A percentile compares a stretch with the other conserved stretches of the same genome.
Conservation (phyloP, 495 filamentous ascomycete species). For the Hypoxylon crocopeplum region DNA sequence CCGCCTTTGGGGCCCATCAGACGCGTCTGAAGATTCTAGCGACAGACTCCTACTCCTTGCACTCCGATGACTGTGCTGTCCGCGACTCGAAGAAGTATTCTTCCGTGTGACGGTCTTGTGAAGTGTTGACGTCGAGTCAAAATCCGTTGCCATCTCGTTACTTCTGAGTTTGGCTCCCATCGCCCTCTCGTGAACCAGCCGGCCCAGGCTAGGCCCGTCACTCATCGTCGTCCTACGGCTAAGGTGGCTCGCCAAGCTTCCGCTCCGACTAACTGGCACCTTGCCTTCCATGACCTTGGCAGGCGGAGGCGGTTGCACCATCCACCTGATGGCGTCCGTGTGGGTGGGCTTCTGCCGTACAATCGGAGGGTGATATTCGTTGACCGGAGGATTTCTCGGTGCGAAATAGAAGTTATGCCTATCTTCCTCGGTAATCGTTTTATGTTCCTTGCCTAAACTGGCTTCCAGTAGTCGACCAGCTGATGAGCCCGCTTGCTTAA, state of each 20-base stretch:
- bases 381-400: slow-evolving; percentile 78
- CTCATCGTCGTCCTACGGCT: slow-evolving; percentile 39
- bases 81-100: slow-evolving; percentile 30
- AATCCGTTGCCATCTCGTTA: slow-evolving; percentile 43
- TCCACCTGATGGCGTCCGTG: slow-evolving; percentile 78
- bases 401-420: slow-evolving; percentile 64
- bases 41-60: slow-evolving; percentile 46
- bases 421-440: slow-evolving; percentile 50
- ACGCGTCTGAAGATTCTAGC: slow-evolving; percentile 45
- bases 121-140: slow-evolving; percentile 35
- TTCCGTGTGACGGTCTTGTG: slow-evolving; percentile 34
- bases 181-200: slow-evolving; percentile 46
- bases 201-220: slow-evolving; percentile 35
- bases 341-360: slow-evolving; percentile 74
- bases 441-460: slow-evolving; percentile 48
- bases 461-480: slow-evolving; percentile 55
- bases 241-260: slow-evolving; percentile 44
- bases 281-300: slow-evolving; percentile 90
- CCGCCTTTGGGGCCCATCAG: slow-evolving; percentile 34
- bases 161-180: slow-evolving; percentile 48
- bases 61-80: slow-evolving; percentile 33
- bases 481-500: slow-evolving; percentile 59
- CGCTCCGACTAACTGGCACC: slow-evolving; percentile 60
- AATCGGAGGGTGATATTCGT: slow-evolving; percentile 85
- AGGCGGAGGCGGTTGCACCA: slow-evolving; percentile 86